Base-by-base conservation (phyloP, 1,139 yeast genomes). In the Taphrina pruni region DNA sequence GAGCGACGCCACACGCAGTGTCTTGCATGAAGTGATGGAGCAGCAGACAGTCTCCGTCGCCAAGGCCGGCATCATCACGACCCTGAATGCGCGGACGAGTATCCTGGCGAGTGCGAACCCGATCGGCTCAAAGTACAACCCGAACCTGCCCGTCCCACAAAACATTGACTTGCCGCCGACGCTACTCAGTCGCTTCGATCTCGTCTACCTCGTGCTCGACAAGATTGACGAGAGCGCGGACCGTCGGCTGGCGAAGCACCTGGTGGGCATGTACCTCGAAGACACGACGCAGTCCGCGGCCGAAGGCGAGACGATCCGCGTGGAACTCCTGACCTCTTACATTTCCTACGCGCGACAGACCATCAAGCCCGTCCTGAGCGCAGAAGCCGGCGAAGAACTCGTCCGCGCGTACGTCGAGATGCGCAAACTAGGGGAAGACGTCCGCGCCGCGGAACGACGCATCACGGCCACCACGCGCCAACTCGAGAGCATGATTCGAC, bases 381-480 rank as follows among this genome's bases (percentile, higher is more conserved):
- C 82, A 60, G 92, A 83, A 60, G 97, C 97, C 58, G 91, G 92
- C 76, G 86, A 85, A 69, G 97, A 90, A 78, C 84, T 94, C 69
- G 97, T 94, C n/a, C 84, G 87, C 73, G 87, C 91, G 0, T 94
- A 95, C 77, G 98, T 94, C 57, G 95, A 87, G 48, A 93, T 94
- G 97, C 85, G 99, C 75, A 89, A 89, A 77, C 81, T 92, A 73
- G 99, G 99, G 65, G 98, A 94, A 76, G 98, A 93, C 77, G 85
- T 89, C 12, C 83, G 97, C 72, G 82, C 93, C 0, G 83, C 92
- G 6, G 98, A 94, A 74, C 89, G 89, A 80, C 84, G 99, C 75
- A 90, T 94, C 73, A 94, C 99, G 0, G 99, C 99, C 5, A 94
- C 99, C 0, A 94, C 99, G 0, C 86, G 99, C 80, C 99, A 95